A percentile compares a stretch with the other conserved stretches of the same genome.
Conservation (phyloP, 192 early-diverging fungal species). For the Chytriomyces sp. region DNA sequence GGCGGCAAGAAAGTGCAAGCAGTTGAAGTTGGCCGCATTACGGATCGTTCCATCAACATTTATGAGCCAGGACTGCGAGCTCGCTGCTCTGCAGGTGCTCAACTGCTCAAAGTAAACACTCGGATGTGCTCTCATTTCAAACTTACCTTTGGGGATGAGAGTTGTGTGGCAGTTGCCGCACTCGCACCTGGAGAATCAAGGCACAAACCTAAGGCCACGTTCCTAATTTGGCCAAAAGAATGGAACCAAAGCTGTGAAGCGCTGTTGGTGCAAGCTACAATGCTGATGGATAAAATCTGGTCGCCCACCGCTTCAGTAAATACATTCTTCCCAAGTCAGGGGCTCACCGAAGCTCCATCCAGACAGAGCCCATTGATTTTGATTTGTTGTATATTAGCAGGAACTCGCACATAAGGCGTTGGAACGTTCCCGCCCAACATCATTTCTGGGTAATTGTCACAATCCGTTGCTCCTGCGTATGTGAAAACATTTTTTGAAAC, state of each 20-base stretch:
- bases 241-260: slow-evolving; percentile 18
- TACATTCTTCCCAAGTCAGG: too few species aligned
- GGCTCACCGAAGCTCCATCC: not conserved
- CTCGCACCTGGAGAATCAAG: not conserved
- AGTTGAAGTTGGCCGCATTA: slow-evolving; percentile 9
- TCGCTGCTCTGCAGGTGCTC: not conserved
- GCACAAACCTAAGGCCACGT: slow-evolving; percentile 27
- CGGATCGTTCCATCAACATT: not conserved
- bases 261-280: not conserved
- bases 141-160: too few species aligned
- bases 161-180: too few species aligned
- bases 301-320: not conserved
- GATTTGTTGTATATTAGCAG: not conserved
- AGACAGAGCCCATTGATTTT: not conserved
- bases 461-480: not conserved
- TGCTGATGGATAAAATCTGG: too few species aligned
- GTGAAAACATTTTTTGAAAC: not conserved
- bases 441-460: not conserved
- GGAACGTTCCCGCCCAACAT: not conserved
- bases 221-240: slow-evolving; percentile 23
- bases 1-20: not conserved
- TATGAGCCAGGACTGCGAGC: slow-evolving; percentile 8
- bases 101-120: not conserved
- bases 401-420: not conserved
- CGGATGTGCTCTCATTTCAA: too few species aligned